phyloP scores from a whole-genome alignment of 768 basidiomycete species.

The Podaxis sp. region DNA sequence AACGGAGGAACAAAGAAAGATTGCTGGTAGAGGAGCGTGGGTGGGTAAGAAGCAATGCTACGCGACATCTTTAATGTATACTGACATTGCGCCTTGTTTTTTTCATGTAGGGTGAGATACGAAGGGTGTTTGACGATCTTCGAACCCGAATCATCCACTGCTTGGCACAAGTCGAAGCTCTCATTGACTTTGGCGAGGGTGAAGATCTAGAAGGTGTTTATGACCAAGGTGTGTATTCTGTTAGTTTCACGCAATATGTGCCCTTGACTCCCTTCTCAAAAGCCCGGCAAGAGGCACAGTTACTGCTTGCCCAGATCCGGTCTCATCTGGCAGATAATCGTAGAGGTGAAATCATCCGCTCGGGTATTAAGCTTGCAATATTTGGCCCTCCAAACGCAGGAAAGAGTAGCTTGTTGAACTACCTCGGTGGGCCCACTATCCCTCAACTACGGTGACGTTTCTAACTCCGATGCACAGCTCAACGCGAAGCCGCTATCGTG shows the following conservation, averaged over 20 bases:
- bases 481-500: constrained; percentile 87
- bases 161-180: constrained; percentile 78
- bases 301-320: constrained; percentile 52
- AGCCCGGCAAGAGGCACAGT: constrained; percentile 56
- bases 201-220: constrained; percentile 86
- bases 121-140: constrained; percentile 60
- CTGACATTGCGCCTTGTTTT: neutral
- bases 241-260: neutral
- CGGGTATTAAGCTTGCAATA: constrained; percentile 81
- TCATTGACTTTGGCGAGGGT: constrained; percentile 93
- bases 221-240: constrained; percentile 53
- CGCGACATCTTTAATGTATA: neutral
- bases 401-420: constrained; percentile 89
- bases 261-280: neutral
- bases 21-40: constrained; percentile 67
- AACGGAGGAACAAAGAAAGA: constrained; percentile 76
- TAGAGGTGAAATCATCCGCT: constrained; percentile 80
- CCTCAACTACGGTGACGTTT: neutral
- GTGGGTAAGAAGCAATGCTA: constrained; percentile 42
- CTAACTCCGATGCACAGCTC: constrained; percentile 45
- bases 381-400: constrained; percentile 94
- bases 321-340: constrained; percentile 67
- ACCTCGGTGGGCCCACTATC: constrained; percentile 54
- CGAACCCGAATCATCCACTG: constrained; percentile 68
- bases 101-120: constrained; percentile 58